Evolutionary conservation across 1,284 basidiomycete species (phyloP), one percentile per base, ranked within the genome.

Genomic region (Marasmius tenuissimus): DNA sequence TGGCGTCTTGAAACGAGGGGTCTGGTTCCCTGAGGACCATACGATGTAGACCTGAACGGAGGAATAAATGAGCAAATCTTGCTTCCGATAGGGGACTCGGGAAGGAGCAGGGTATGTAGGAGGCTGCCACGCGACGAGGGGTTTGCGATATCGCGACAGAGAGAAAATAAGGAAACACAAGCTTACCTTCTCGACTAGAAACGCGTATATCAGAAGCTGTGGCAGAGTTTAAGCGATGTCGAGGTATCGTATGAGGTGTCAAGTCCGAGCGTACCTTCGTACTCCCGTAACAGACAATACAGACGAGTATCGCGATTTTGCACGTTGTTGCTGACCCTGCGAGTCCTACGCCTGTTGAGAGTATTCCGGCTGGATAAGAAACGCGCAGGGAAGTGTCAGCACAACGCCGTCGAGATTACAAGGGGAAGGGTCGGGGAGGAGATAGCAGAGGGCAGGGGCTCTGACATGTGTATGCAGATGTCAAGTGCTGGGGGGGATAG

Each of bases 151-250:
- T 10, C n/a, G 12, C 20, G 50, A 51, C 2, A 33, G 22, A 51
- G 10, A 9, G n/a, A n/a, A n/a, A n/a, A n/a, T n/a, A 11, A 16
- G 10, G 22, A 22, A 14, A 42, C 16, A 16, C 12, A 22, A 18
- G 39, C 33, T 18, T 35, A 61, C 60, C 56, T 54, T 58, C 49
- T 62, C 57, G 38, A 59, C 57, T 16, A 62, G 48, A 37, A 62
- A 62, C 10, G 49, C 61, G 51, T 62, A 62, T n/a, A 62, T 62
- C 12, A 62, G 39, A 37, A 58, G 37, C 61, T 62, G 34, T 22
- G n/a, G 27, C 37, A 49, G 4, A 16, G 16, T 14, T 9, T 38
- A 18, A 33, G 12, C 20, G 16, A 14, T 20, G 37, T 34, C 7
- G 22, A 2, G n/a, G 12, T 1, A 3, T 20, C 33, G 12, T 27